Base-by-base conservation (phyloP, 805 yeast genomes). In the Suhomyces sp. region DNA sequence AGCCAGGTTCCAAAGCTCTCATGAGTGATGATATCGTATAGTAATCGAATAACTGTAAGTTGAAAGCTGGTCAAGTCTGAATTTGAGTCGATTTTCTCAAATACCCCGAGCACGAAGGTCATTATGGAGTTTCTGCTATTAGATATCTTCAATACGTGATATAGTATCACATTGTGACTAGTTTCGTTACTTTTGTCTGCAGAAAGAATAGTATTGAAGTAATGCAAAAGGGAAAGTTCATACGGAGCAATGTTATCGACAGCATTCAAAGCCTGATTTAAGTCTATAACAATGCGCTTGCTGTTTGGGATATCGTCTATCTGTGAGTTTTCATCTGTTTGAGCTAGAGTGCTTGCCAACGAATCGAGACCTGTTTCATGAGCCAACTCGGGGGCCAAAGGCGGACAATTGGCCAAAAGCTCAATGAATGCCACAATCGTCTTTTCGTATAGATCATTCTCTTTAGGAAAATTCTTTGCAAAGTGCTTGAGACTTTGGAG, bases 321-420 rank as follows among this genome's bases (percentile, higher is more conserved):
- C 6, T 7, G 42, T 1, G 24, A n/a, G 23, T 4, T 38, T 6
- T 38, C 42, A 10, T n/a, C 19, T 2, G 42, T 19, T 13, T 38
- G 42, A 38, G 17, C 13, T 38, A 38, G 6, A 17, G 22, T 38
- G 24, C 24, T 38, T 38, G 42, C 42, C 24, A 38, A 38, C 2
- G 42, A 17, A 38, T 38, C 42, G 24, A 38, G 42, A 1, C 42
- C 42, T 10, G 24, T 38, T 10, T 38, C 24, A 19, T 38, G 42
- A 12, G 13, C 23, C 19, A 38, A 24, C 10, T 38, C 42, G 12
- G 15, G 13, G 13, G 24, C 23, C 46, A 42, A 23, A 17, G 35
- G 19, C 19, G 54, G 47, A 19, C 60, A 47, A 50, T 69, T 69
- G 6, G 71, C 69, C 23, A 68, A 40, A 3, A 57, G 44, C 52